Percentiles rank a stretch among this genome's conserved stretches.
These are phyloP conservation scores for Russula foetens DNA, from an alignment of 768 basidiomycete species.

Conservation along the genomic window DNA sequence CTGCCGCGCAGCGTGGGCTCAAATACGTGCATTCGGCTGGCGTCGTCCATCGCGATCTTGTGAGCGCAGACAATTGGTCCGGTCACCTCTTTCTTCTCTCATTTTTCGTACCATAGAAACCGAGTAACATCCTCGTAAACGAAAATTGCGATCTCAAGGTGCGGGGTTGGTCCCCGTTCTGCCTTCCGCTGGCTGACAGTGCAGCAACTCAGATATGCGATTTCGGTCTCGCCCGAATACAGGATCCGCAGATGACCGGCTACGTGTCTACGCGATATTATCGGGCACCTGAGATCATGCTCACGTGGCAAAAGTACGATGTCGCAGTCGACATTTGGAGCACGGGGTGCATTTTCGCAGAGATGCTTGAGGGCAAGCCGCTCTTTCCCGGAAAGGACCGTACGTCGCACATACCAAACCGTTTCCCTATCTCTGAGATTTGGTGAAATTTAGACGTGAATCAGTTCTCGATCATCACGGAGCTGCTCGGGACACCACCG, in stretches of 20 bases:
- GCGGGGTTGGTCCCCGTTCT: conserved; percentile 15
- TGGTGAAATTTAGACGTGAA: conserved; percentile 71
- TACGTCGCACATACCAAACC: conserved; percentile 40
- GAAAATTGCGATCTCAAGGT: conserved; percentile 99
- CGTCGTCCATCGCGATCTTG: conserved; percentile 95
- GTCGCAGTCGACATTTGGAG: conserved; percentile 99
- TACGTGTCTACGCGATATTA: conserved; percentile 99
- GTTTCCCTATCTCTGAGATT: conserved; percentile 1
- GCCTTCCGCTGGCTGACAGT: conserved; percentile 10
- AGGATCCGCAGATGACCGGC: conserved; percentile 99
- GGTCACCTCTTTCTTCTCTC: neutral
- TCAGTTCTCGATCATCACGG: conserved; percentile 99
- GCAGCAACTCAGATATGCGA: conserved; percentile 74
- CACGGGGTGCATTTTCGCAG: conserved; percentile 98
- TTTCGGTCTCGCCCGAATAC: conserved; percentile 96
- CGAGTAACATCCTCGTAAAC: conserved; percentile 98
- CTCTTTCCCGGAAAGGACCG: conserved; percentile 99
- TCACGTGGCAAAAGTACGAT: conserved; percentile 99
- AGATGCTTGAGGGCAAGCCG: conserved; percentile 98
- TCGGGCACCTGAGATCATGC: conserved; percentile 98
- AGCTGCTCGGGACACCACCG: conserved; percentile 94
- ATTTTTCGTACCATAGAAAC: conserved; percentile 54
- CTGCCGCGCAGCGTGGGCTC: conserved; percentile 68
- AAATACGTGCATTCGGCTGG: conserved; percentile 99
- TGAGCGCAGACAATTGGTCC: conserved; percentile 30